phyloP scores from a whole-genome alignment of 352 stramenopile species.

The Globisporangium heterothallicum region DNA sequence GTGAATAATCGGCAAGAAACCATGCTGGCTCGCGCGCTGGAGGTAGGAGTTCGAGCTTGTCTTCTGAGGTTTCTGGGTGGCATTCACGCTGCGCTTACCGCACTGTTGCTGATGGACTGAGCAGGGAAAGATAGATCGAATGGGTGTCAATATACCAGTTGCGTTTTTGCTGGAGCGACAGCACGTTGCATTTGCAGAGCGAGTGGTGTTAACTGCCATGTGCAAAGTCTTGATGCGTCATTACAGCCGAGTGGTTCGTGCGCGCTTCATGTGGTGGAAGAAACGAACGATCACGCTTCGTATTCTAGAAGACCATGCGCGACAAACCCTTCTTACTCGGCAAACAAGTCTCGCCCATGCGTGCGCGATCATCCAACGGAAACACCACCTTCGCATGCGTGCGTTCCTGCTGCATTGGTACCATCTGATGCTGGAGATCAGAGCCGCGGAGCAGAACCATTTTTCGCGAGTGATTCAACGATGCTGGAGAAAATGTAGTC shows the following conservation, averaged over 20 bases:
- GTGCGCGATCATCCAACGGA: constrained; percentile 31
- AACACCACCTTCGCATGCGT: constrained; percentile 14
- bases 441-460: constrained; percentile 16
- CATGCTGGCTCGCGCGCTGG: not conserved
- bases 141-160: constrained; percentile 16
- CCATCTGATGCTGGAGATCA: constrained; percentile 6
- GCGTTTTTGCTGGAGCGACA: constrained; percentile 18
- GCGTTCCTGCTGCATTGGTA: constrained; percentile 12
- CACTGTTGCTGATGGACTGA: no score
- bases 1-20: not conserved
- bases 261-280: constrained; percentile 14
- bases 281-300: constrained; percentile 14
- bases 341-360: constrained; percentile 31
- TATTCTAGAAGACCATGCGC: constrained; percentile 19
- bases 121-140: constrained; percentile 10
- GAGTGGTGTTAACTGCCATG: constrained; percentile 16
- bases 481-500: constrained; percentile 19
- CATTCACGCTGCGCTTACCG: no score
- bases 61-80: not conserved
- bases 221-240: constrained; percentile 10
- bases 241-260: constrained; percentile 6
- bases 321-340: constrained; percentile 13
- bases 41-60: not conserved
- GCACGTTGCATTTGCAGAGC: constrained; percentile 18
- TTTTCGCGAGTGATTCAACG: constrained; percentile 19